These are phyloP conservation scores for Diaporthe citrichinensis DNA, from an alignment of 2,329 filamentous ascomycete genomes.

Conservation along the genomic window DNA sequence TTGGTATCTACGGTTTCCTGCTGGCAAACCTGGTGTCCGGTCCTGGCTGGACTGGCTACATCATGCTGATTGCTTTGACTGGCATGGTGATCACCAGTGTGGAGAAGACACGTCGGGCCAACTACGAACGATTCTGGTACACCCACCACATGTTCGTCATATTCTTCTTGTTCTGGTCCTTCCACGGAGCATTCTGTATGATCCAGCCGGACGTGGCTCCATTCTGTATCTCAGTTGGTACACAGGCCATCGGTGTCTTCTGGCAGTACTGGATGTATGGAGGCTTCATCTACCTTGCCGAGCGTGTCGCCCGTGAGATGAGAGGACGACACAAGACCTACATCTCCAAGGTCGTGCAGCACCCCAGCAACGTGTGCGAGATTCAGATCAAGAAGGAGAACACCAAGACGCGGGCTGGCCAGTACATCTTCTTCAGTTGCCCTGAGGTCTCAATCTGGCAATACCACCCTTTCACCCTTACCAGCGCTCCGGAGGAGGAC, in stretches of 20 bases:
- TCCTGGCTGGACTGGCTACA: constrained; percentile 87
- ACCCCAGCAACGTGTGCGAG: constrained; percentile 89
- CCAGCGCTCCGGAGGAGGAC: constrained; percentile 89
- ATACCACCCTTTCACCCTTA: constrained; percentile 89
- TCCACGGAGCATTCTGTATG: constrained; percentile 92
- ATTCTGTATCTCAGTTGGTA: constrained; percentile 79
- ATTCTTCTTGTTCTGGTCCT: constrained; percentile 93
- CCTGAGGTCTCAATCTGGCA: constrained; percentile 90
- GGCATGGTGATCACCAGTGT: constrained; percentile 83
- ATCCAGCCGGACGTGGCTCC: constrained; percentile 87
- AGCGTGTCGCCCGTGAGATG: constrained; percentile 83
- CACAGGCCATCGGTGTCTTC: constrained; percentile 80
- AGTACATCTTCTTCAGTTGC: constrained; percentile 92
- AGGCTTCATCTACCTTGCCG: constrained; percentile 84
- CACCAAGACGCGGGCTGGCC: constrained; percentile 84
- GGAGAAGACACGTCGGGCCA: constrained; percentile 82
- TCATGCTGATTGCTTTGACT: constrained; percentile 85
- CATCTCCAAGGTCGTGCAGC: constrained; percentile 90
- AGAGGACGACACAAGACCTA: constrained; percentile 87
- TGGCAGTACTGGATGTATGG: constrained; percentile 93
- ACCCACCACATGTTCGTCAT: constrained; percentile 89
- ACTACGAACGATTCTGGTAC: constrained; percentile 93
- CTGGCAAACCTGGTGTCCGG: constrained; percentile 83
- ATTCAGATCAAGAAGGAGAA: constrained; percentile 94
- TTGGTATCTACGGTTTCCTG: constrained; percentile 84